Evolutionary conservation across 441 rosid species (phyloP), one percentile per base, ranked within the genome.

Genomic region (Euphorbia schlechtendalii): DNA sequence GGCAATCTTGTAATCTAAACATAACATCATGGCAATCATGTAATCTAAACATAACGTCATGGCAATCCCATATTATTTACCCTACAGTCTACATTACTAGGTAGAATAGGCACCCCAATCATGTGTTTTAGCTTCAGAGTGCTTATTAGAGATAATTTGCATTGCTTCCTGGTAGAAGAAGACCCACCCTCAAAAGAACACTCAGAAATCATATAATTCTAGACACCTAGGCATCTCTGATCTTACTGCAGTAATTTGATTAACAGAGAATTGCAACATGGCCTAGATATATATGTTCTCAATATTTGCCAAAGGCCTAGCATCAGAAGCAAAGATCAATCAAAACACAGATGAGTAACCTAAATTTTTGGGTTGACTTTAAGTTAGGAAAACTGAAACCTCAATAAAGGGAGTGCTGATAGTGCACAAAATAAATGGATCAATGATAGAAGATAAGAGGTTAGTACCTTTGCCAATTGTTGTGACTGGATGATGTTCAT

Each of bases 401-500:
- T n/a, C n/a, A n/a, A n/a, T n/a, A 17, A 17, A 2, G 2, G 48
- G 2, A 17, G 14, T 43, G 12, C 14, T 11, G 8, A 43, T 43
- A 11, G 48, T 43, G 48, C 15, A 43, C 17, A 11, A 43, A 51
- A 51, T 51, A 21, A 51, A 22, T 48, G 56, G 30, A 53, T 15
- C 56, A 4, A 53, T 11, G 30, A 10, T 21, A 45, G 34, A 52
- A 61, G 25, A 32, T 8, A 17, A 7, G 22, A 51, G 71, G 54
- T 48, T 65, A 74, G 72, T 76, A 89, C 93, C 96, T 85, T 83
- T 63, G 97, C 95, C 75, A 82, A 52, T 59, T 81, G 98, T 67
- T 95, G 99, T 62, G 75, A 66, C 73, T 77, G 89, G 68, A 95
- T 83, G 79, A 95, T 85, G 76, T 76, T 77, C 71, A 88, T 83